Evolutionary conservation across 306 rosid species (phyloP).

Genomic region (Trifolium dubium): DNA sequence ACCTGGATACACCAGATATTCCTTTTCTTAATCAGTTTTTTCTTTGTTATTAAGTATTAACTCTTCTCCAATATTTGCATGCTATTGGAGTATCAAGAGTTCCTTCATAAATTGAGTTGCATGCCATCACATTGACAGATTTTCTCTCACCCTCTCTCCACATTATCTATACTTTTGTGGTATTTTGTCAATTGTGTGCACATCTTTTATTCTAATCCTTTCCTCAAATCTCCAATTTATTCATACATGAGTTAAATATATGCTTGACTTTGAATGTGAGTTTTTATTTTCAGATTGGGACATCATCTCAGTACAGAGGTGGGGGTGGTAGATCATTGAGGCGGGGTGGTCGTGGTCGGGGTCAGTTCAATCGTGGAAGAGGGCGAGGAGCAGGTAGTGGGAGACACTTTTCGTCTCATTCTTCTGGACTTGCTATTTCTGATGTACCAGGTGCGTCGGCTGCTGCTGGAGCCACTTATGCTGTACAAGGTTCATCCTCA

Average conservation of each 20-base stretch:
- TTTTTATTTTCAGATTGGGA: constrained; percentile 66
- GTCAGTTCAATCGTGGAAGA: constrained; percentile 30
- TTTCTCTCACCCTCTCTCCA: neutral
- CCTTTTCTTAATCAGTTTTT: constrained; percentile 37
- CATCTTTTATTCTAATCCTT: constrained; percentile 3
- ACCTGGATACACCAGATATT: constrained; percentile 25
- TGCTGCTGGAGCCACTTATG: constrained; percentile 49
- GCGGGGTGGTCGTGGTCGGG: constrained; percentile 63
- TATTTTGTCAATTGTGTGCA: constrained; percentile 26
- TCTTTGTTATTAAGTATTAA: neutral
- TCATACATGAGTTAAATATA: constrained; percentile 38
- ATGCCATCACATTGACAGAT: constrained; percentile 21
- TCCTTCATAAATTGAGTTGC: constrained; percentile 25
- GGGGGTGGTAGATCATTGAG: constrained; percentile 74
- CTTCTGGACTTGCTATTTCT: constrained; percentile 54
- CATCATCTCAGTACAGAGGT: constrained; percentile 68
- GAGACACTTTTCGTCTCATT: constrained; percentile 57
- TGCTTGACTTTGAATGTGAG: constrained; percentile 51
- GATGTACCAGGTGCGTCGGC: constrained; percentile 46
- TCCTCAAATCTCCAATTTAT: constrained; percentile 24
- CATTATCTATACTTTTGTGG: constrained; percentile 12
- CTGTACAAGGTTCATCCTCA: constrained; percentile 46
- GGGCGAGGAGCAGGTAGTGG: constrained; percentile 71
- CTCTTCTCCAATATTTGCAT: constrained; percentile 19
- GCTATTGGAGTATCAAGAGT: constrained; percentile 7